These are phyloP conservation scores for Cantharellus cinnabarinus DNA, from an alignment of 768 basidiomycete species.

Conservation along the genomic window DNA sequence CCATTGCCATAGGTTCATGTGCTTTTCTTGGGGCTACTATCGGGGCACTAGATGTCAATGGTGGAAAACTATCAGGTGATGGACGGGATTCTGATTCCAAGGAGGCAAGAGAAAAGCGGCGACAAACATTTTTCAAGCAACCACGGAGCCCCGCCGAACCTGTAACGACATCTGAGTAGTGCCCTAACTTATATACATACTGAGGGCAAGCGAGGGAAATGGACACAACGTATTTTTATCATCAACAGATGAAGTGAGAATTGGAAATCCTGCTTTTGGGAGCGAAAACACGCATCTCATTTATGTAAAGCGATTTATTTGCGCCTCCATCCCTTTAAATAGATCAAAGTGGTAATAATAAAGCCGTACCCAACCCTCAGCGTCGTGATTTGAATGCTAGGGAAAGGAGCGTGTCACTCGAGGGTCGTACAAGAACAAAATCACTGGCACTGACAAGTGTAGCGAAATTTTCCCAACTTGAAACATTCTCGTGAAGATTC, in stretches of 20 bases:
- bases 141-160: neutral
- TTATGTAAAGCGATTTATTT: neutral
- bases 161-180: neutral
- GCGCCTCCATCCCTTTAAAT: neutral
- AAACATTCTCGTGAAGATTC: neutral
- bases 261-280: neutral
- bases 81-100: constrained; percentile 10
- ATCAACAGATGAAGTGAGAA: neutral
- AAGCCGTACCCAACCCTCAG: neutral
- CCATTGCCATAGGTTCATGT: constrained; percentile 62
- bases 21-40: constrained; percentile 56
- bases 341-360: neutral
- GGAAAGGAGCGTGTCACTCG: neutral
- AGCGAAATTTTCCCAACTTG: neutral
- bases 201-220: neutral
- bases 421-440: neutral
- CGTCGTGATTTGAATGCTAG: neutral
- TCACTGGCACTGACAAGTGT: neutral
- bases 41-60: constrained; percentile 65
- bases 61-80: constrained; percentile 33
- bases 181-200: neutral
- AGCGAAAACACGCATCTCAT: neutral
- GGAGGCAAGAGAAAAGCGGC: constrained; percentile 40
- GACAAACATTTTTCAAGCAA: constrained; percentile 67
- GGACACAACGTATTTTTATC: neutral